phyloP scores from a whole-genome alignment of 2,329 filamentous ascomycete genomes.

The Chaetomiaceae sp. region DNA sequence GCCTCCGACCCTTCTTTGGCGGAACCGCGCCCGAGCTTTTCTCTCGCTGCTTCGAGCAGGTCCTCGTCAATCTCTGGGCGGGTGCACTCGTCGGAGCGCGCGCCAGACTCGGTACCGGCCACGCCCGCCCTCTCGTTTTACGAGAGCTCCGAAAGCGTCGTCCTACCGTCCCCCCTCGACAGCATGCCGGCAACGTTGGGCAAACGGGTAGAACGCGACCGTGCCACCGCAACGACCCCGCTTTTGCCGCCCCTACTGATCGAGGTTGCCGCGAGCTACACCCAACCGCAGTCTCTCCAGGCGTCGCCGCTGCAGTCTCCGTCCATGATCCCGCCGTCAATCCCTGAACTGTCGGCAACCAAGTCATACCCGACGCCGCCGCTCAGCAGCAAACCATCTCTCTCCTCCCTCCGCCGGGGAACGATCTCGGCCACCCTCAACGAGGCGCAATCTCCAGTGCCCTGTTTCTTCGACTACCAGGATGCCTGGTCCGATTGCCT shows the following conservation, averaged over 20 bases:
- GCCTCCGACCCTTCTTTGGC: constrained; percentile 74
- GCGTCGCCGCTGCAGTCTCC: constrained; percentile 86
- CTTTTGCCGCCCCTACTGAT: constrained; percentile 78
- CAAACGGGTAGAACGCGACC: constrained; percentile 53
- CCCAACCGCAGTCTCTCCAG: constrained; percentile 49
- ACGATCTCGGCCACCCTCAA: constrained; percentile 39
- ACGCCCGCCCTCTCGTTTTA: constrained; percentile 62
- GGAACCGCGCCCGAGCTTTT: constrained; percentile 66
- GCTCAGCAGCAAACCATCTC: constrained; percentile 71
- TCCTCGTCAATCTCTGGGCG: constrained; percentile 72
- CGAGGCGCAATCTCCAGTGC: constrained; percentile 52
- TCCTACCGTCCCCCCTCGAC: constrained; percentile 45
- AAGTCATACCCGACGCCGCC: constrained; percentile 59
- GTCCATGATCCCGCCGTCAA: constrained; percentile 52
- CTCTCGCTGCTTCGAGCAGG: constrained; percentile 65
- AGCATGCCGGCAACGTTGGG: constrained; percentile 48
- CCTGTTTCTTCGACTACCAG: constrained; percentile 61
- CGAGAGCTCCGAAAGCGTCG: constrained; percentile 54
- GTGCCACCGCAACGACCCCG: constrained; percentile 69
- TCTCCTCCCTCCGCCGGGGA: constrained; percentile 65
- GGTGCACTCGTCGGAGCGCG: constrained; percentile 41
- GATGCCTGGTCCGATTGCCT: constrained; percentile 82
- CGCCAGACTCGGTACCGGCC: constrained; percentile 52
- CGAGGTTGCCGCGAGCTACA: constrained; percentile 43
- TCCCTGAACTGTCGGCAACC: constrained; percentile 37